Conservation (phyloP, 2,329 filamentous ascomycete species). For the Fusarium brevicatenulatum region DNA sequence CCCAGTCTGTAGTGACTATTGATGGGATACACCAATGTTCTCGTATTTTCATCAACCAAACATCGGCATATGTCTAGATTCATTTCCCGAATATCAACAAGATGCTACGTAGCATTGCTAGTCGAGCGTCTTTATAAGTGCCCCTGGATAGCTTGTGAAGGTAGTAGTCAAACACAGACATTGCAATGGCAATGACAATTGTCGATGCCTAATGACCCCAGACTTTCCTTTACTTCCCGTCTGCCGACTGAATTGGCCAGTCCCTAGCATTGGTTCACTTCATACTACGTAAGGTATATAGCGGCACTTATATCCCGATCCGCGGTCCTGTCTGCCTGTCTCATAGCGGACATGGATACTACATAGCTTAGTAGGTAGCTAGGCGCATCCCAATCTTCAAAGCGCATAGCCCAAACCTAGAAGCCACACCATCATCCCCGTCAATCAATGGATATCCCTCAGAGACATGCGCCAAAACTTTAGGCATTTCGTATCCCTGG, state of each 20-base stretch:
- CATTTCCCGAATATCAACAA: not conserved
- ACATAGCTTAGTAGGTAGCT: not conserved
- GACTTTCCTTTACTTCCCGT: not conserved
- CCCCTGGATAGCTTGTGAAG: not conserved
- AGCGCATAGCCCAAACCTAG: conserved; percentile 14
- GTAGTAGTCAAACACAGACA: not conserved
- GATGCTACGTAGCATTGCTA: not conserved
- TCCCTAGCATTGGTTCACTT: not conserved
- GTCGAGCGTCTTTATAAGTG: not conserved
- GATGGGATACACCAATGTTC: not conserved
- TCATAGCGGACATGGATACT: not conserved
- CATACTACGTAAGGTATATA: not conserved
- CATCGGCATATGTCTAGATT: not conserved
- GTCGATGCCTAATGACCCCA: not conserved
- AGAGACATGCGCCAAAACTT: conserved; percentile 8
- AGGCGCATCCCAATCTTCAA: not conserved
- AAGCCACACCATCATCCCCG: conserved; percentile 1
- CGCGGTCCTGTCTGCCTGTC: not conserved
- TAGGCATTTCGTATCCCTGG: not conserved
- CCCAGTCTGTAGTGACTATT: not conserved
- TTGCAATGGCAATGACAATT: not conserved
- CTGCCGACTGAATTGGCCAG: not conserved
- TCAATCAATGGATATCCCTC: conserved; percentile 14
- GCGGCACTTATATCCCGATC: not conserved
- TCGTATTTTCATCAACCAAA: not conserved